Evolutionary conservation across 257 asterid genomes (phyloP).

Genomic region (Jaltomata sinuosa): DNA sequence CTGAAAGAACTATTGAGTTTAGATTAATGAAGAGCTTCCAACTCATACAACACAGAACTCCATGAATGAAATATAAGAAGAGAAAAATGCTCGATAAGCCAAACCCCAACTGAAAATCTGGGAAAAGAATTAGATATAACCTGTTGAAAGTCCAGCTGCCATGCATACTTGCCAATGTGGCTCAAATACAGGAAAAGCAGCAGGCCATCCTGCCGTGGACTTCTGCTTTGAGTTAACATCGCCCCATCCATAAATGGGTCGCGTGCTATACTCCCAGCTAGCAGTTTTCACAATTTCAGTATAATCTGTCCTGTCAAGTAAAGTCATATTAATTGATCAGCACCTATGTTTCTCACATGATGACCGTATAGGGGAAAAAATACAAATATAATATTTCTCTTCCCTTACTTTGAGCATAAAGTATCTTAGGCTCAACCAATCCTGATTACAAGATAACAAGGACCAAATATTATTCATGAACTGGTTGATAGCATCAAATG

Average conservation of each 20-base stretch:
- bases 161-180: slow-evolving; percentile 99
- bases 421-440: background rate
- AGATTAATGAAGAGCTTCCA: background rate
- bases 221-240: slow-evolving; percentile 74
- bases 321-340: slow-evolving; percentile 23
- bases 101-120: background rate
- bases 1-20: background rate
- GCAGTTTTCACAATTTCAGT: slow-evolving; percentile 77
- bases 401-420: background rate
- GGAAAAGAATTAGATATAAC: slow-evolving; percentile 19
- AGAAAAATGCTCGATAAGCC: background rate
- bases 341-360: slow-evolving; percentile 9
- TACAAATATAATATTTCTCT: background rate
- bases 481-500: background rate
- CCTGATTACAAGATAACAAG: background rate
- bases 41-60: background rate
- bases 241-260: slow-evolving; percentile 95
- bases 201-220: slow-evolving; percentile 98
- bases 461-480: background rate
- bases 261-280: slow-evolving; percentile 88
- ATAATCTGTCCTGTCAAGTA: slow-evolving; percentile 71
- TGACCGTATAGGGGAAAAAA: background rate
- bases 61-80: background rate
- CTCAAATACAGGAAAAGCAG: slow-evolving; percentile 97
- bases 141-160: slow-evolving; percentile 98